Percentiles rank a stretch among this genome's conserved stretches.
These are phyloP conservation scores for Teunomyces gatunensis DNA, from an alignment of 805 yeast species.

Conservation along the genomic window DNA sequence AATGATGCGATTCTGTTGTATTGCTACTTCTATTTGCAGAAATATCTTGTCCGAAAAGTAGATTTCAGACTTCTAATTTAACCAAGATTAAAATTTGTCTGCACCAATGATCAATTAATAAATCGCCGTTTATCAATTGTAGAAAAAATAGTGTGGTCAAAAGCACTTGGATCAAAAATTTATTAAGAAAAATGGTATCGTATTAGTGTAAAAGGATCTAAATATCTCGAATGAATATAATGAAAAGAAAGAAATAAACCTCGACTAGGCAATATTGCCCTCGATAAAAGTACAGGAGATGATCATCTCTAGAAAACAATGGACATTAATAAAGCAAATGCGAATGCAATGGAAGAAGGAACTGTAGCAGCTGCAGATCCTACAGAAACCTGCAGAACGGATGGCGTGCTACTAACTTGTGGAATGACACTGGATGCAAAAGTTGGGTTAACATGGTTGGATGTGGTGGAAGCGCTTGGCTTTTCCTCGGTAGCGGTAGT, in stretches of 20 bases:
- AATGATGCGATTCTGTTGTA: no score
- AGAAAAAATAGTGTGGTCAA: no score
- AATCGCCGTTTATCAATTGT: no score
- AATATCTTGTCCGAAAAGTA: no score
- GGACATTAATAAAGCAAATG: constrained; percentile 2
- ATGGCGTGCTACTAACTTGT: background rate
- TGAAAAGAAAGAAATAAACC: background rate
- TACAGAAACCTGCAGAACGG: background rate
- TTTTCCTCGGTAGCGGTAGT: background rate
- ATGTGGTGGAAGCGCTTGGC: background rate
- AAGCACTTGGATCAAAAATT: no score
- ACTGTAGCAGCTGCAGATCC: background rate
- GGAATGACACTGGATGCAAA: constrained; percentile 1
- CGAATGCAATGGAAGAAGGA: background rate
- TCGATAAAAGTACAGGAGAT: background rate
- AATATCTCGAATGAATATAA: background rate
- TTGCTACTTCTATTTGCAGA: no score
- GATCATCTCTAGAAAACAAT: background rate
- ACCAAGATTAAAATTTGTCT: no score
- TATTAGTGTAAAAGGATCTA: background rate
- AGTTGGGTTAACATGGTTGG: background rate
- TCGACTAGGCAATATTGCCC: background rate
- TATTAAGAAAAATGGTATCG: background rate
- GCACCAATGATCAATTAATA: no score
- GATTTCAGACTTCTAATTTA: no score